Evolutionary conservation across 768 basidiomycete species (phyloP).

Genomic region (Kwoniella mangroviensis): DNA sequence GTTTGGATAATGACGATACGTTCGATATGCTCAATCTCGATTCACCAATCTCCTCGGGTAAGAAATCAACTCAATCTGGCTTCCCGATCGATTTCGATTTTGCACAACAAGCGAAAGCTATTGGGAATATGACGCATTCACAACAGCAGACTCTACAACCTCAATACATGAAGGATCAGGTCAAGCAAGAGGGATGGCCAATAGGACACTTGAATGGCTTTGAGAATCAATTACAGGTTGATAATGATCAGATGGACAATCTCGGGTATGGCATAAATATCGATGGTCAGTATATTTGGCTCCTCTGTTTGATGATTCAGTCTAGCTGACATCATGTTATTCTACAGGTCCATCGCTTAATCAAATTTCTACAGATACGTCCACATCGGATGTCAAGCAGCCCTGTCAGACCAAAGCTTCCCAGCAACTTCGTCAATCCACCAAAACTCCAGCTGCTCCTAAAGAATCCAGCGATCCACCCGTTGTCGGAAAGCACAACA

Average conservation of each 20-base stretch:
- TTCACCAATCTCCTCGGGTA: constrained; percentile 1
- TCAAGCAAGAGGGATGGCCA: background rate
- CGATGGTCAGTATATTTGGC: background rate
- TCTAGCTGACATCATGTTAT: too few relatives aligned
- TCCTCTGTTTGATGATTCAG: too few relatives aligned
- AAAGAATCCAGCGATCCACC: constrained; percentile 11
- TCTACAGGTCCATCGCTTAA: too few relatives aligned
- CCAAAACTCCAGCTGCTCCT: background rate
- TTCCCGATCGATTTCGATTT: constrained; percentile 18
- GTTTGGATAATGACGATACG: background rate
- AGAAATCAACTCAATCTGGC: background rate
- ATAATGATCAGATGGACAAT: background rate
- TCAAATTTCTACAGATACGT: background rate
- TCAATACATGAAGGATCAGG: background rate
- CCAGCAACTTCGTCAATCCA: constrained; percentile 5
- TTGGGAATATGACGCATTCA: constrained; percentile 14
- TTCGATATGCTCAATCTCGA: constrained; percentile 34
- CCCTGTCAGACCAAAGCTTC: background rate
- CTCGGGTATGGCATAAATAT: background rate
- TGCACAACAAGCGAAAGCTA: constrained; percentile 16
- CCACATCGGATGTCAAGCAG: background rate
- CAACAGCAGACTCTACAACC: background rate
- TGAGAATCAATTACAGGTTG: background rate
- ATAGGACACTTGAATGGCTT: background rate
- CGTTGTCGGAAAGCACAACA: constrained; percentile 55